Evolutionary conservation across 352 stramenopile species (phyloP).

Genomic region (Phytophthora kernoviae): DNA sequence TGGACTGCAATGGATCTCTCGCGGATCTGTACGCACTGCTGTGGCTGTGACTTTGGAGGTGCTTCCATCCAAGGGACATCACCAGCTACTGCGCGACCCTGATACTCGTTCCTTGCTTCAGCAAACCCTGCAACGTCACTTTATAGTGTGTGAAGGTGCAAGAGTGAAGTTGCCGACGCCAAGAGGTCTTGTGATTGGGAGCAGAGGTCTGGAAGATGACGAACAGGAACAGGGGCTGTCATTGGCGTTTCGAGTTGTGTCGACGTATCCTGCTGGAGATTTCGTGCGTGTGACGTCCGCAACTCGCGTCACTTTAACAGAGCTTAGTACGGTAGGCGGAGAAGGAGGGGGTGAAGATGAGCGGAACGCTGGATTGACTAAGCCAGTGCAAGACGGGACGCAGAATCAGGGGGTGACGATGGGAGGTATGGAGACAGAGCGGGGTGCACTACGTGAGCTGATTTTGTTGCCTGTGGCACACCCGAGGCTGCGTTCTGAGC

Average conservation of each 20-base stretch:
- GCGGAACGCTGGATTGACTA: not conserved
- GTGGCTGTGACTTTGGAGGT: slow-evolving; percentile 62
- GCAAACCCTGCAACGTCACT: slow-evolving; percentile 59
- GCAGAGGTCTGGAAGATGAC: slow-evolving; percentile 10
- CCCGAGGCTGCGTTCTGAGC: slow-evolving; percentile 31
- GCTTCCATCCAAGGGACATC: slow-evolving; percentile 5
- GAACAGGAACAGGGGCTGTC: slow-evolving; percentile 4
- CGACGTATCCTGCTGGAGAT: slow-evolving; percentile 44
- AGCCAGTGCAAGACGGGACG: not conserved
- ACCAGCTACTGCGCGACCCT: slow-evolving; percentile 26
- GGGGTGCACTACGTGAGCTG: slow-evolving; percentile 62
- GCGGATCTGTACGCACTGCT: slow-evolving; percentile 38
- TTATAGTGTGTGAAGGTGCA: slow-evolving; percentile 45
- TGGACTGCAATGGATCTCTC: slow-evolving; percentile 55
- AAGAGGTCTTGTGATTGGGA: slow-evolving; percentile 25
- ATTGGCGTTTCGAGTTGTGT: slow-evolving; percentile 49
- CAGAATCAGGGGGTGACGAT: slow-evolving; percentile 35
- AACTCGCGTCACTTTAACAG: slow-evolving; percentile 65
- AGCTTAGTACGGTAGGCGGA: slow-evolving; percentile 10
- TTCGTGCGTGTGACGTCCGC: slow-evolving; percentile 43
- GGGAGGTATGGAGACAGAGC: slow-evolving; percentile 73
- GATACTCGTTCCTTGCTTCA: slow-evolving; percentile 55
- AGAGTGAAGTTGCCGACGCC: slow-evolving; percentile 45
- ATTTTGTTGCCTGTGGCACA: slow-evolving; percentile 64
- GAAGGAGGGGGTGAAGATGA: not conserved